Percentiles rank a stretch among this genome's conserved stretches.
phyloP scores from a whole-genome alignment of 768 basidiomycete genomes.

The Russula dissimulans region DNA sequence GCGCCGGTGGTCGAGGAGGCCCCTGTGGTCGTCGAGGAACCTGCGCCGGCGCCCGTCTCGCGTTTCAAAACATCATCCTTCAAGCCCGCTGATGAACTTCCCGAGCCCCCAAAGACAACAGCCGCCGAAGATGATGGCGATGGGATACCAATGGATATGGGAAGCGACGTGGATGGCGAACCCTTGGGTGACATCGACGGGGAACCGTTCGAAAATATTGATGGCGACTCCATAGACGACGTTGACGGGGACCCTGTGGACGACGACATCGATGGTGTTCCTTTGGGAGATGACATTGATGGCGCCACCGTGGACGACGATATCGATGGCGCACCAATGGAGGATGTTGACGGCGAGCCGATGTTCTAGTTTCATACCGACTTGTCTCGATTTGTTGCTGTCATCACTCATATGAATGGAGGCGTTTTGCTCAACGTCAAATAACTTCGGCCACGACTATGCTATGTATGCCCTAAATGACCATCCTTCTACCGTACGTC shows the following conservation, averaged over 20 bases:
- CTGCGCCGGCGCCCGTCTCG: constrained; percentile 31
- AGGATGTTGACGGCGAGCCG: constrained; percentile 31
- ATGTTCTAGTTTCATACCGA: constrained; percentile 12
- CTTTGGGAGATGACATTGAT: constrained; percentile 20
- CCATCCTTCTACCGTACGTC: background rate
- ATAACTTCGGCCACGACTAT: constrained; percentile 1
- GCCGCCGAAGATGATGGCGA: constrained; percentile 29
- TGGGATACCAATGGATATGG: constrained; percentile 34
- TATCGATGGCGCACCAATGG: constrained; percentile 27
- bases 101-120: constrained; percentile 21
- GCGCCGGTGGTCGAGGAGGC: constrained; percentile 16
- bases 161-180: constrained; percentile 44
- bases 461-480: background rate
- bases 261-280: constrained; percentile 20
- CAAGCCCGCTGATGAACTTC: constrained; percentile 50
- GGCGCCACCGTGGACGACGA: constrained; percentile 22
- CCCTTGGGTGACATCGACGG: constrained; percentile 40
- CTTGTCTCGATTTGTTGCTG: background rate
- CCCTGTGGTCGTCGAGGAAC: constrained; percentile 25
- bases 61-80: constrained; percentile 75
- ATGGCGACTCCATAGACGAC: constrained; percentile 26
- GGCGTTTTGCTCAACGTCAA: background rate
- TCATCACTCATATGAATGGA: background rate
- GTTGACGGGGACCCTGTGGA: constrained; percentile 36
- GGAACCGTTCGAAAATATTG: constrained; percentile 29